Evolutionary conservation across 2,329 filamentous ascomycete genomes (phyloP).

Genomic region (Canariomyces notabilis): DNA sequence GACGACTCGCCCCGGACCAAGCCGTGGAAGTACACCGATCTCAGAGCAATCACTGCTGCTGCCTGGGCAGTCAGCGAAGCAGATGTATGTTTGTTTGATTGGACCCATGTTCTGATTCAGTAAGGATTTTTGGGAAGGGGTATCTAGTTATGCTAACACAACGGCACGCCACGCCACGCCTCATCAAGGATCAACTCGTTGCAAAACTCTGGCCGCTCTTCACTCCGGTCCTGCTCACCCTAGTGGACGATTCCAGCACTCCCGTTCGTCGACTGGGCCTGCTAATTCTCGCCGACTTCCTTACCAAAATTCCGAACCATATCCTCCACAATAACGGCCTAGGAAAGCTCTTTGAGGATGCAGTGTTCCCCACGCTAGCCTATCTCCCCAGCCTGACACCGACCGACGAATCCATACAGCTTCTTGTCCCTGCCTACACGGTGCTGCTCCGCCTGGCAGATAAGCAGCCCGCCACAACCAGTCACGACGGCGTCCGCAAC

Average conservation of each 20-base stretch:
- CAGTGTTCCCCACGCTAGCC: slow-evolving; percentile 65
- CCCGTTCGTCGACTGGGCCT: slow-evolving; percentile 53
- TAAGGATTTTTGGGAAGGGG: slow-evolving; percentile 3
- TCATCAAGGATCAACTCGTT: slow-evolving; percentile 41
- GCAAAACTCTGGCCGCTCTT: slow-evolving; percentile 61
- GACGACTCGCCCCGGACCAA: slow-evolving; percentile 41
- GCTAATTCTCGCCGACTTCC: slow-evolving; percentile 47
- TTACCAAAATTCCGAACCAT: slow-evolving; percentile 46
- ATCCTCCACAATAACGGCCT: slow-evolving; percentile 61
- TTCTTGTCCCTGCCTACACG: slow-evolving; percentile 63
- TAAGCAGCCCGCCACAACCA: slow-evolving; percentile 31
- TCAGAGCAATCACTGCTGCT: slow-evolving; percentile 51
- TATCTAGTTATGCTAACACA: slow-evolving; percentile 15
- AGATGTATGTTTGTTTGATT: slow-evolving; percentile 37
- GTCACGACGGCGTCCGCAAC: slow-evolving; percentile 3
- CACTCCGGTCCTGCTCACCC: slow-evolving; percentile 62
- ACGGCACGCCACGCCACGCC: too few relatives aligned
- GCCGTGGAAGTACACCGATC: slow-evolving; percentile 56
- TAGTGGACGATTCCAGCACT: slow-evolving; percentile 59
- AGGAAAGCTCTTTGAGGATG: slow-evolving; percentile 61
- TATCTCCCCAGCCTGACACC: slow-evolving; percentile 74
- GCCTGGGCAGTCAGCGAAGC: slow-evolving; percentile 54
- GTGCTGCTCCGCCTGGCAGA: slow-evolving; percentile 57
- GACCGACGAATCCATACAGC: slow-evolving; percentile 59
- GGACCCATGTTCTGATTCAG: background rate